These are phyloP conservation scores for Raphanus hybrid DNA, from an alignment of 441 rosid species.

Conservation along the genomic window DNA sequence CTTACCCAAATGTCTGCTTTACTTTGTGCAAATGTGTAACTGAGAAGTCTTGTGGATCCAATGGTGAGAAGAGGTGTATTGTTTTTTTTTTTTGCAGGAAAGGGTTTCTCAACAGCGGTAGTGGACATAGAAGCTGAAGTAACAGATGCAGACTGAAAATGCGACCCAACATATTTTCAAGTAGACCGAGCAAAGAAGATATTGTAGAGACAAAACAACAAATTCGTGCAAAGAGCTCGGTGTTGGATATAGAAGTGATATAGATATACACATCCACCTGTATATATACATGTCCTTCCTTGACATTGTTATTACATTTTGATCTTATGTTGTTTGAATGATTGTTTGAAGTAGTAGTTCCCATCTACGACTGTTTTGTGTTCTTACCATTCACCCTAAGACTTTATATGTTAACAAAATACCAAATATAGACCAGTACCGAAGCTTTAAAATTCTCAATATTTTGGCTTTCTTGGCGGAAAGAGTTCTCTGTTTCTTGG, in stretches of 20 bases:
- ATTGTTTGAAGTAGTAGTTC: background rate
- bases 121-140: conserved; percentile 91
- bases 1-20: background rate
- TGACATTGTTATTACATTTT: background rate
- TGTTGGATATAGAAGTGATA: conserved; percentile 30
- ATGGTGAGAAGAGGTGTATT: conserved; percentile 16
- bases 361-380: too few relatives aligned
- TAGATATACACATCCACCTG: conserved; percentile 24
- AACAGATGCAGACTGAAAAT: conserved; percentile 30
- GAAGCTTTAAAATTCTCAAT: too few relatives aligned
- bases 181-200: background rate
- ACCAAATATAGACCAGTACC: too few relatives aligned
- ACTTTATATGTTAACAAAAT: too few relatives aligned
- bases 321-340: background rate
- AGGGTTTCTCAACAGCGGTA: conserved; percentile 55
- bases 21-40: background rate
- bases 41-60: conserved; percentile 1
- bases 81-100: conserved; percentile 52
- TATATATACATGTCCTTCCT: background rate
- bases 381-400: too few relatives aligned
- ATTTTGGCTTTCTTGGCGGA: too few relatives aligned
- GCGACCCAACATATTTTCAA: background rate
- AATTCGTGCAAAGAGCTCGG: conserved; percentile 16
- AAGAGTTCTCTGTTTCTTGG: too few relatives aligned
- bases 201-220: conserved; percentile 11